Conservation (phyloP, 2,329 filamentous ascomycete species). For the Ophiostoma piceae region DNA sequence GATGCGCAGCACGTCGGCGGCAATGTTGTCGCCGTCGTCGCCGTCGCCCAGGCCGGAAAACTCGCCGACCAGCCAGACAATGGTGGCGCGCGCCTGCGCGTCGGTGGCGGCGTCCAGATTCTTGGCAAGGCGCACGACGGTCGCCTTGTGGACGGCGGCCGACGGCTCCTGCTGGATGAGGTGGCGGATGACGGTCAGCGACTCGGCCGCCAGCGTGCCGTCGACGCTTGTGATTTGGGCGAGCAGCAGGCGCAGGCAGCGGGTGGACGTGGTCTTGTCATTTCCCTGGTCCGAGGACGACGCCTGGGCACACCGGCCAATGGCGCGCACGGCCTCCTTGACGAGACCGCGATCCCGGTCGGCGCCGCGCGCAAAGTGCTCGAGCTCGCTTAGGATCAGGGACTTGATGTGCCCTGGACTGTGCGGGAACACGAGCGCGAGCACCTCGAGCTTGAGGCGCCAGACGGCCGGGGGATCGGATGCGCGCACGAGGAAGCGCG, state of each 20-base stretch:
- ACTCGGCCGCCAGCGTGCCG: conserved; percentile 82
- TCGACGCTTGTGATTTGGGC: conserved; percentile 85
- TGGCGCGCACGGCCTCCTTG: conserved; percentile 83
- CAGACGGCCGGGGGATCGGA: conserved; percentile 77
- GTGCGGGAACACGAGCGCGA: conserved; percentile 87
- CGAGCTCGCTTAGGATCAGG: conserved; percentile 83
- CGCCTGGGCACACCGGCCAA: conserved; percentile 85
- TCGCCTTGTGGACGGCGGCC: conserved; percentile 62
- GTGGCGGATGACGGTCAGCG: conserved; percentile 89
- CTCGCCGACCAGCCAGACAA: conserved; percentile 96
- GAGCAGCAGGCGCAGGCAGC: conserved; percentile 78
- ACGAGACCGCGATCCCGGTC: conserved; percentile 73
- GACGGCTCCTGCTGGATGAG: conserved; percentile 86
- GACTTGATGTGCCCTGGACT: conserved; percentile 70
- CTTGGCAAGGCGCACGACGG: conserved; percentile 82
- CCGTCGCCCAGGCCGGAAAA: conserved; percentile 75
- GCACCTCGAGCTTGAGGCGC: conserved; percentile 84
- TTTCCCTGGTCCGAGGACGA: conserved; percentile 37
- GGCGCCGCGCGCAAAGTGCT: conserved; percentile 76
- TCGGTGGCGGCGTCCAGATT: conserved; percentile 86
- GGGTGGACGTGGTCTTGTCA: conserved; percentile 52
- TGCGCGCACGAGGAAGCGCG: conserved; percentile 80
- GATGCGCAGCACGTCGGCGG: conserved; percentile 84
- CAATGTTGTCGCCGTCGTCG: conserved; percentile 87
- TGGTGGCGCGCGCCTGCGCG: conserved; percentile 82